Evolutionary conservation across 129 eudicot species (phyloP).

Genomic region (Flaveria ramosissima): DNA sequence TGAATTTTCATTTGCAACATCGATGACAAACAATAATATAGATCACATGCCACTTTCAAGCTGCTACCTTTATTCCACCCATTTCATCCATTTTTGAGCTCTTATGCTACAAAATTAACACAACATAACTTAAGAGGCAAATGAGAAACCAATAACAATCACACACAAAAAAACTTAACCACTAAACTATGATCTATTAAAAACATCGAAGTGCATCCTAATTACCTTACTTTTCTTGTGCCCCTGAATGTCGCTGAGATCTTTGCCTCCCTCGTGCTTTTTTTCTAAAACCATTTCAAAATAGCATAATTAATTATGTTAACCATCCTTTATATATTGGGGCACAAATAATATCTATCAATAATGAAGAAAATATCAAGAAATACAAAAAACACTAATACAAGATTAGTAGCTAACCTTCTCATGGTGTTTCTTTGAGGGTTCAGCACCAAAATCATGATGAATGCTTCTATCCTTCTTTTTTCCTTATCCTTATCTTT

Average conservation of each 20-base stretch:
- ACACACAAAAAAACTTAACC: not conserved
- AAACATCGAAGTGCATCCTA: slow-evolving; percentile 22
- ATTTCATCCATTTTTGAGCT: slow-evolving; percentile 91
- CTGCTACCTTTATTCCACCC: slow-evolving; percentile 85
- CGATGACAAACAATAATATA: slow-evolving; percentile 20
- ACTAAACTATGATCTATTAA: not conserved
- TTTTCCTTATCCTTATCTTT: slow-evolving; percentile 89
- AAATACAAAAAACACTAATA: not conserved
- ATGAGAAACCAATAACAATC: not conserved
- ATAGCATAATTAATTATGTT: slow-evolving; percentile 14
- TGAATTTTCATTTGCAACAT: slow-evolving; percentile 55
- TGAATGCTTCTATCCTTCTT: slow-evolving; percentile 68
- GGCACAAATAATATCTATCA: not conserved
- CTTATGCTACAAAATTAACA: slow-evolving; percentile 61
- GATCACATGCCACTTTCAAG: slow-evolving; percentile 50
- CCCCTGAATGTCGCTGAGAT: slow-evolving; percentile 52
- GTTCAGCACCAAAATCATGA: slow-evolving; percentile 31
- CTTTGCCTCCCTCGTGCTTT: slow-evolving; percentile 77
- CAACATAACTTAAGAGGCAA: not conserved
- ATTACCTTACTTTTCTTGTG: slow-evolving; percentile 88
- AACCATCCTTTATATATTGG: not conserved
- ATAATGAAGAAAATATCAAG: not conserved
- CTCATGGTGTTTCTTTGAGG: slow-evolving; percentile 41
- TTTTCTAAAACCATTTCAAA: slow-evolving; percentile 46
- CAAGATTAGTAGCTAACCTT: slow-evolving; percentile 44